Conservation (phyloP, 2,329 filamentous ascomycete genomes). For the Penicillium olsonii region DNA sequence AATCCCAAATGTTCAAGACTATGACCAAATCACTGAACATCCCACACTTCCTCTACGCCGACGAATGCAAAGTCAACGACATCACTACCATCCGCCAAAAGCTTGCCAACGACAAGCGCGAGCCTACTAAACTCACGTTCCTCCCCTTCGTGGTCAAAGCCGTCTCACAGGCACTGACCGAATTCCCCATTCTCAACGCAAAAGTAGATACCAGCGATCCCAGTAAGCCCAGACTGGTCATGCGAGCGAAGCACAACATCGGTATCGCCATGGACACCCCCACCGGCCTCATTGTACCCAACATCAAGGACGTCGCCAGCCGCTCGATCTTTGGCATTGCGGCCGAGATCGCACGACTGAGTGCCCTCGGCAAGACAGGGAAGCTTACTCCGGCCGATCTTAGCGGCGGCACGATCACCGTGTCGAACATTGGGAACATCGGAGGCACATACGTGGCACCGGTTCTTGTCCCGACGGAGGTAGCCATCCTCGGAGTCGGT, state of each 20-base stretch:
- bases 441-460: slow-evolving; percentile 90
- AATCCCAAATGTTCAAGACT: slow-evolving; percentile 93
- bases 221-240: slow-evolving; percentile 71
- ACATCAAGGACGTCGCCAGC: slow-evolving; percentile 78
- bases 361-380: slow-evolving; percentile 70
- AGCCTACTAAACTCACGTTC: slow-evolving; percentile 73
- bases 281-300: slow-evolving; percentile 82
- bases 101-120: slow-evolving; percentile 63
- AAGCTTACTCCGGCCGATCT: slow-evolving; percentile 76
- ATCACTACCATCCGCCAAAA: slow-evolving; percentile 72
- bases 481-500: slow-evolving; percentile 88
- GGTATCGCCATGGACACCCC: slow-evolving; percentile 96
- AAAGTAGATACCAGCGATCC: slow-evolving; percentile 67
- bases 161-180: slow-evolving; percentile 77
- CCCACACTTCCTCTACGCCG: slow-evolving; percentile 93
- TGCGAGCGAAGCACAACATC: slow-evolving; percentile 87
- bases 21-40: slow-evolving; percentile 93
- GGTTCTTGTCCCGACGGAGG: slow-evolving; percentile 85
- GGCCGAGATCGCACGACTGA: slow-evolving; percentile 71
- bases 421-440: slow-evolving; percentile 95
- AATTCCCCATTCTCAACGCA: slow-evolving; percentile 85
- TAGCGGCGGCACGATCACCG: slow-evolving; percentile 84
- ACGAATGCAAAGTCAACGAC: slow-evolving; percentile 79
- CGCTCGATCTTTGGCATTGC: slow-evolving; percentile 79
- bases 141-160: slow-evolving; percentile 96